A percentile compares a stretch with the other conserved stretches of the same genome.
These are phyloP conservation scores for Croton laevigatus DNA, from an alignment of 441 rosid species.

Conservation along the genomic window DNA sequence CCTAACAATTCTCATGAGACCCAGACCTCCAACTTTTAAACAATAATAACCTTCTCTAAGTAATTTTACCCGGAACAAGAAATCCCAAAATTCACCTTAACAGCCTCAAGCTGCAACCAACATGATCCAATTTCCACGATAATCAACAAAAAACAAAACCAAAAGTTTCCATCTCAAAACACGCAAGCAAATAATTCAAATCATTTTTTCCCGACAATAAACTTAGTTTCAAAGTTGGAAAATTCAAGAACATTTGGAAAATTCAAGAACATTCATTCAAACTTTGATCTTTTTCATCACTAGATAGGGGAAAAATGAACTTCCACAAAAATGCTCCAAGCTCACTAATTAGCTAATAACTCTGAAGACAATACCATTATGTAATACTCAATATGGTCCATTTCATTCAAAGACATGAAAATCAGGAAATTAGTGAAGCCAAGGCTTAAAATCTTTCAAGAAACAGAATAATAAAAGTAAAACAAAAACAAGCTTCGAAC, in stretches of 20 bases:
- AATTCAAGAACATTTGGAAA: not conserved
- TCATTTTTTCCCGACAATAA: not conserved
- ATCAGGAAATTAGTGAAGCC: not conserved
- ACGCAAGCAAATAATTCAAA: not conserved
- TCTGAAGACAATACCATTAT: not conserved
- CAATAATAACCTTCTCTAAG: slow-evolving; percentile 61
- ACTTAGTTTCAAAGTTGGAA: not conserved
- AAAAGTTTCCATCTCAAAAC: slow-evolving; percentile 8
- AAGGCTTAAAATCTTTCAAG: not conserved
- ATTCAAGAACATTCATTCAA: not conserved
- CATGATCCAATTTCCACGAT: slow-evolving; percentile 32
- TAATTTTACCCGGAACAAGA: slow-evolving; percentile 42
- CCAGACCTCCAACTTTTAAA: slow-evolving; percentile 57
- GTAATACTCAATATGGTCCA: not conserved
- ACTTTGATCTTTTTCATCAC: not conserved
- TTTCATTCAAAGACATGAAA: not conserved
- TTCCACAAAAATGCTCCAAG: not conserved
- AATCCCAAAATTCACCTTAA: slow-evolving; percentile 39
- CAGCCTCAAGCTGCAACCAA: slow-evolving; percentile 58
- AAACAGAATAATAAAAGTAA: not conserved
- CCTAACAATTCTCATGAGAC: slow-evolving; percentile 95
- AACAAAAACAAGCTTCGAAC: not conserved
- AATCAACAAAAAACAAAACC: slow-evolving; percentile 19
- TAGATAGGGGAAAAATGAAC: not conserved
- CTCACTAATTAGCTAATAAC: not conserved